Base-by-base conservation (phyloP, 257 asterid species). In the Eucommia ulmoides region DNA sequence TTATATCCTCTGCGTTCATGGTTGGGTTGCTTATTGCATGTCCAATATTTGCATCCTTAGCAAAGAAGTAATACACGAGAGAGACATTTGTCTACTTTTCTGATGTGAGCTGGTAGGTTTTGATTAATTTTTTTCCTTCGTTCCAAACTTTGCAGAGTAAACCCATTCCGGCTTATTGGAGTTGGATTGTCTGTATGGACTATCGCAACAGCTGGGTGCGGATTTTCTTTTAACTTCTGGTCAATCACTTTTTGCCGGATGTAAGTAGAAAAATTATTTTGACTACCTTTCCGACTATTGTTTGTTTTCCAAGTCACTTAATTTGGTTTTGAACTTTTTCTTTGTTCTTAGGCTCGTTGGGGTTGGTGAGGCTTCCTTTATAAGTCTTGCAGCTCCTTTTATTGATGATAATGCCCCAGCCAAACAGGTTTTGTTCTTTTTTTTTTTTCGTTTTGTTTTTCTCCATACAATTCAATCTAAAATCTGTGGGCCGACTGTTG, bases 341-440 rank as follows among this genome's bases (percentile, higher is more conserved):
- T 62, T 57, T 56, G 42, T 25, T 51, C 50, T 33, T 67, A 89
- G 96, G 98, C 76, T 91, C 45, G 98, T 91, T 50, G 98, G 98
- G 61, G 96, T 91, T 59, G 96, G 98, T 15, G 98, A 91, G 86
- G 98, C 98, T 66, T 91, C 96, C 47, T 89, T 91, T 57, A 79
- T 83, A 53, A 86, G 95, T 76, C 96, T 91, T 60, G 96, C 96
- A 16, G 92, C 98, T 76, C 98, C 96, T 24, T 91, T 86, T 79
- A 86, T 91, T 41, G 98, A 91, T 51, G 98, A 91, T 71, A 91
- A 81, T 72, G 96, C 98, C 69, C 98, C 96, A 41, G 75, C 56
- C 46, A 53, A 82, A 54, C 94, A 79, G 98, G 98, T 85, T 56
- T 64, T 10, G 4, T 42, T 42, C 19, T 12, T 29, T 29, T 29